Base-by-base conservation (phyloP, 2,329 filamentous ascomycete species). In the Alternaria metachromatica region DNA sequence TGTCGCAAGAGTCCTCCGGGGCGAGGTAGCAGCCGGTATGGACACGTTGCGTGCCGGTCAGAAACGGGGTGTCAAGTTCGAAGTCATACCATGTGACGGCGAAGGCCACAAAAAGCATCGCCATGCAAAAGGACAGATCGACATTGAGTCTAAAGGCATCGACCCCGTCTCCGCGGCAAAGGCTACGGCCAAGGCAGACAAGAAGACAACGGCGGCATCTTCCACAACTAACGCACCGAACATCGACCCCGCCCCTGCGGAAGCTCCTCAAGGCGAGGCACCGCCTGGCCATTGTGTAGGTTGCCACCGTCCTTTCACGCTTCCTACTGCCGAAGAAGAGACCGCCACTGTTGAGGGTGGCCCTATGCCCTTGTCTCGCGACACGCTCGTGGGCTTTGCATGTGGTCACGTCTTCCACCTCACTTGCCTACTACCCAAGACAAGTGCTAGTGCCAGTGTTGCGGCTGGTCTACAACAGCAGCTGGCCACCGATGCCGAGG, bases 21-120 rank as follows among this genome's bases (percentile, higher is more conserved):
- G 94, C 61, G 96, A 99, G 80, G 95, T 99, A 1, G 90, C 91
- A 0, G 86, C 87, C 5, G 93, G 92, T 1, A 97, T 98, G 87
- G 90, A 90, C 55, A 89, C 89, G 5, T 84, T 98, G 20, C 88
- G 95, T 0, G 88, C 85, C 13, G 94, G 95, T 0, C 92, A 96
- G 77, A 89, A 90, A 55, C 91, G 89, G 69, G 96, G 91, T 0
- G 92, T 99, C 76, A 96, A 94, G 74, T 98, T 98, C 71, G 91
- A 97, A 69, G 88, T 97, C 7, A 79, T 86, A 2, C 76, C 72
- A 3, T 78, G 74, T 58, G 70, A 85, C 10, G 83, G 85, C 56
- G 66, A 67, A 26, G 15, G 49, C 55, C 46, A 62, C 51, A 63
- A 61, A 55, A 70, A 58, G 58, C 64, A 62, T 48, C 56, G 56